phyloP scores from a whole-genome alignment of 176 grass and related monocot species.

The Tillandsia fasciculata region DNA sequence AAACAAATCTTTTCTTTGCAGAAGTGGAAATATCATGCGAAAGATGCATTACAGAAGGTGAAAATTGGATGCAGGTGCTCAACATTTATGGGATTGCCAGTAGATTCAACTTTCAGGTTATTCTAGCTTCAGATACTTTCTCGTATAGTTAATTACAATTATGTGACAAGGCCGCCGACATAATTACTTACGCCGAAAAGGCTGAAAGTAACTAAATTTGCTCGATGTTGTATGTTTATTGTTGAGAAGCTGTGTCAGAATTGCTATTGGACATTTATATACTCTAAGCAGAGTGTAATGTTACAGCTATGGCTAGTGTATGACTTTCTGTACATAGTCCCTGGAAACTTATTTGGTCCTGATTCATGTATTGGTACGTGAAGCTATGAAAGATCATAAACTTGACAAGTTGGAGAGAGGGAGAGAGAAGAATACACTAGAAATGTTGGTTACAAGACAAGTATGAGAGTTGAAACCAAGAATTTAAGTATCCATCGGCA shows the following conservation, averaged over 20 bases:
- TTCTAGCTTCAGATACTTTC: not conserved
- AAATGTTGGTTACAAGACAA: too few species aligned
- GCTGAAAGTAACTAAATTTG: not conserved
- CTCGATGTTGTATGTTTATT: not conserved
- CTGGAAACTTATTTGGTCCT: not conserved
- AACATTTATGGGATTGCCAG: conserved; percentile 79
- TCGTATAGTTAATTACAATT: not conserved
- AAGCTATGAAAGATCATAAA: not conserved
- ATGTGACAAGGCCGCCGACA: not conserved
- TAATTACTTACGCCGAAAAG: not conserved
- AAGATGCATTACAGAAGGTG: conserved; percentile 11
- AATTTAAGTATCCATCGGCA: too few species aligned
- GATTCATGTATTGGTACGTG: not conserved
- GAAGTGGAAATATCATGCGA: conserved; percentile 54
- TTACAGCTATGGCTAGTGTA: not conserved
- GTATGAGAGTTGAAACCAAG: too few species aligned
- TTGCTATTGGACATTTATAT: too few species aligned
- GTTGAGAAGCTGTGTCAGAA: too few species aligned
- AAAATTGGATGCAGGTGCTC: conserved; percentile 40
- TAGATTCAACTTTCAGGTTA: conserved; percentile 94
- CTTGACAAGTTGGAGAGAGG: too few species aligned
- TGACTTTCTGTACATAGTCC: not conserved
- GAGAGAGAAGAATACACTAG: too few species aligned
- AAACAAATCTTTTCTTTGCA: conserved; percentile 72
- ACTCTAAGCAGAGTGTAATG: too few species aligned